phyloP scores from a whole-genome alignment of 495 filamentous ascomycete genomes.

The Talaromyces stipitatus region DNA sequence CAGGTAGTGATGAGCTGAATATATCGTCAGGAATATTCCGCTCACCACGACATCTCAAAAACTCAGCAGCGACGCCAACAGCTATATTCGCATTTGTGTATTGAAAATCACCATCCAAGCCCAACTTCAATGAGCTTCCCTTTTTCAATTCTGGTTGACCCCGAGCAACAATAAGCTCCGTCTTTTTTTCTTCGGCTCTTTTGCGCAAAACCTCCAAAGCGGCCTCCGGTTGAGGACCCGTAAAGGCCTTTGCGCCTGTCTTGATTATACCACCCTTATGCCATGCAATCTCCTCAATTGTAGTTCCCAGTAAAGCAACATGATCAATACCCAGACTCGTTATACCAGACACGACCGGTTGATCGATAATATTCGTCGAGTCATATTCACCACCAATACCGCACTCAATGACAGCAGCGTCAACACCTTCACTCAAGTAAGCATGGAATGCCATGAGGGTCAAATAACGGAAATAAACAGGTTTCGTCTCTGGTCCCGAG shows the following conservation, averaged over 20 bases:
- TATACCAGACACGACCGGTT: constrained; percentile 67
- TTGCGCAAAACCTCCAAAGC: constrained; percentile 63
- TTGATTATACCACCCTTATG: constrained; percentile 96
- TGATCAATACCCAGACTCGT: constrained; percentile 90
- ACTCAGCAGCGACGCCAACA: constrained; percentile 60
- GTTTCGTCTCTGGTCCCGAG: constrained; percentile 48
- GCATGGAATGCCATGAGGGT: constrained; percentile 86
- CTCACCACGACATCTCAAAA: constrained; percentile 38
- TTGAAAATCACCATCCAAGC: constrained; percentile 75
- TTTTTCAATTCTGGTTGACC: constrained; percentile 54
- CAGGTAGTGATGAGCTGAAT: constrained; percentile 46
- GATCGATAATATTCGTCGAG: constrained; percentile 79
- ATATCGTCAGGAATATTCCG: constrained; percentile 37
- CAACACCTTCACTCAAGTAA: constrained; percentile 71
- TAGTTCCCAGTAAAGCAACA: constrained; percentile 65
- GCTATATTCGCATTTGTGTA: constrained; percentile 81
- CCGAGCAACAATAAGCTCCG: constrained; percentile 51
- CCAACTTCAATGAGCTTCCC: constrained; percentile 51
- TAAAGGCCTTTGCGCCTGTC: constrained; percentile 57
- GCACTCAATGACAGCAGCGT: constrained; percentile 82
- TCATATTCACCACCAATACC: constrained; percentile 94
- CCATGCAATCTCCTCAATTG: constrained; percentile 91
- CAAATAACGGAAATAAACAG: constrained; percentile 84
- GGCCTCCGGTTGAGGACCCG: constrained; percentile 56
- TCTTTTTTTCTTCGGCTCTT: constrained; percentile 61